Evolutionary conservation across 2,329 filamentous ascomycete genomes (phyloP).

Genomic region (Fusarium cyanostomum): DNA sequence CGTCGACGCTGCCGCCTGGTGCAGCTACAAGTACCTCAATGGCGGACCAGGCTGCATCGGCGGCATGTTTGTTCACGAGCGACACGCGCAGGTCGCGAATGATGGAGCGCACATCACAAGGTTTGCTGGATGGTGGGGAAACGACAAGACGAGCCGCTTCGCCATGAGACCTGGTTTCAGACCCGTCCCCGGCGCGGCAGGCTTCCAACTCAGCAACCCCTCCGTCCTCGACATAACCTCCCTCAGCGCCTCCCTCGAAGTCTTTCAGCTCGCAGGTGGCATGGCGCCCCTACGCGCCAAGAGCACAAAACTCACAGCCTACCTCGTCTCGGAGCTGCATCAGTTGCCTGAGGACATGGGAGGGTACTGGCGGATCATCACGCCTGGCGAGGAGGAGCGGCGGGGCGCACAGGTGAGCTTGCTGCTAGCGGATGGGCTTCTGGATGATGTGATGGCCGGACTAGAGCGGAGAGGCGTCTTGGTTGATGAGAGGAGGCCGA

Average conservation of each 20-base stretch:
- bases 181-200: constrained; percentile 77
- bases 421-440: constrained; percentile 68
- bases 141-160: constrained; percentile 75
- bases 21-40: constrained; percentile 90
- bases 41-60: constrained; percentile 81
- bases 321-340: constrained; percentile 71
- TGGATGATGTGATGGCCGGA: constrained; percentile 70
- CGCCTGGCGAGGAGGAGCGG: constrained; percentile 68
- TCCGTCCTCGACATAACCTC: constrained; percentile 76
- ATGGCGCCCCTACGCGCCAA: constrained; percentile 71
- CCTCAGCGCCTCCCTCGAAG: constrained; percentile 73
- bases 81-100: constrained; percentile 65
- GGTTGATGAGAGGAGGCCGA: constrained; percentile 81
- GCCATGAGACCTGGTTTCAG: constrained; percentile 80
- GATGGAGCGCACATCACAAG: constrained; percentile 64
- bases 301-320: constrained; percentile 67
- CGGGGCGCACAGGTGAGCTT: constrained; percentile 83
- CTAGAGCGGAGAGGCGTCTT: constrained; percentile 74
- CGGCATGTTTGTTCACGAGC: constrained; percentile 79
- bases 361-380: constrained; percentile 67
- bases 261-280: constrained; percentile 62
- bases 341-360: constrained; percentile 40
- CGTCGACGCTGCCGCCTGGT: constrained; percentile 89
- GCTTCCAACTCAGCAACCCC: constrained; percentile 82
- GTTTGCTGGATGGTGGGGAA: constrained; percentile 84